Percentiles rank a stretch among this genome's conserved stretches.
phyloP scores from a whole-genome alignment of 148 eudicot genomes.

The Cornus suecica region DNA sequence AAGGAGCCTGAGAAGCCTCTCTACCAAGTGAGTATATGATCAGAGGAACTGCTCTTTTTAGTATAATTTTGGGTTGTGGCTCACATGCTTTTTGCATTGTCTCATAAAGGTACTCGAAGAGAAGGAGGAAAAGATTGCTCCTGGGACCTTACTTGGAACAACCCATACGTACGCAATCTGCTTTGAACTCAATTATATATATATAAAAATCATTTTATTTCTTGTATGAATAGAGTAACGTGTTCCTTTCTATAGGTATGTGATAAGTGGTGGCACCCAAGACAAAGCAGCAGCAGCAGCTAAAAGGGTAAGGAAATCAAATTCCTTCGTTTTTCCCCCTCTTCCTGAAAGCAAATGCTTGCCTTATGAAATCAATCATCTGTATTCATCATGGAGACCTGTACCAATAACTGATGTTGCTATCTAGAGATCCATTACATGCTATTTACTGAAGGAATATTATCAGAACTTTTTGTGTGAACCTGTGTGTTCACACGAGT shows the following conservation, averaged over 20 bases:
- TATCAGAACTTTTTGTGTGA: neutral
- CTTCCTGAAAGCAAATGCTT: neutral
- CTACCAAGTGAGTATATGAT: constrained; percentile 61
- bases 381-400: neutral
- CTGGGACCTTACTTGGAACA: constrained; percentile 84
- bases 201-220: too few species aligned
- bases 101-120: constrained; percentile 81
- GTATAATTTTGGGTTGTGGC: neutral
- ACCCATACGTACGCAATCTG: constrained; percentile 65
- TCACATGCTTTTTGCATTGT: constrained; percentile 2
- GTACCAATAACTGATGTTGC: neutral
- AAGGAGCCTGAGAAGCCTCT: constrained; percentile 96
- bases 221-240: too few species aligned
- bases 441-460: neutral
- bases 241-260: constrained; percentile 49
- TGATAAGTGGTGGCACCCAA: constrained; percentile 66
- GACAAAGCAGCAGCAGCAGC: constrained; percentile 85
- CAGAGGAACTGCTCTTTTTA: neutral
- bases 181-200: neutral
- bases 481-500: too few species aligned
- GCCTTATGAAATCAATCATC: neutral
- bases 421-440: neutral
- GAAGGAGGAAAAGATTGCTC: constrained; percentile 82
- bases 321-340: neutral
- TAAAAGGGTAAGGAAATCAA: constrained; percentile 65